A percentile compares a stretch with the other conserved stretches of the same genome.
Evolutionary conservation across 345 rosid genomes (phyloP).

Genomic region (Punica granatum): DNA sequence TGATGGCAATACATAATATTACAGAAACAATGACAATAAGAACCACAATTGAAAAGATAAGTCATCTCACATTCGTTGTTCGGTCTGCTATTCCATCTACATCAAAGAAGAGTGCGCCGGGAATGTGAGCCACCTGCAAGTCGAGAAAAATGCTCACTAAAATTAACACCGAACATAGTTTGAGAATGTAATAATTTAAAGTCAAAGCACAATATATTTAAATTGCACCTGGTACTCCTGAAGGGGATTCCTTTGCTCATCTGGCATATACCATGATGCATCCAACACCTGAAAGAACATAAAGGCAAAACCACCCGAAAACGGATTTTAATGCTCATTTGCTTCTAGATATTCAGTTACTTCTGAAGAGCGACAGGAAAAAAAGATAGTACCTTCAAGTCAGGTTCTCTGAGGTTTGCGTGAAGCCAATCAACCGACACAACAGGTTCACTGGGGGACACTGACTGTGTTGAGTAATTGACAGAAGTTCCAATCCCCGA

Average conservation of each 20-base stretch:
- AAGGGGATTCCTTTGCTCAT: constrained; percentile 92
- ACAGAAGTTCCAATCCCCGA: constrained; percentile 23
- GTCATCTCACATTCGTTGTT: constrained; percentile 51
- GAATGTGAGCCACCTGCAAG: constrained; percentile 90
- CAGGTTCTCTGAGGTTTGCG: constrained; percentile 65
- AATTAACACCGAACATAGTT: not conserved
- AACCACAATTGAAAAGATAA: not conserved
- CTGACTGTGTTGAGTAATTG: constrained; percentile 38
- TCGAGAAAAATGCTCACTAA: not conserved
- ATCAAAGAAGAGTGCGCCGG: constrained; percentile 93
- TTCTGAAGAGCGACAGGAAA: not conserved
- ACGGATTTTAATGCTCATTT: not conserved
- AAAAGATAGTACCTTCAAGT: constrained; percentile 55
- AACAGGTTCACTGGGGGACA: constrained; percentile 58
- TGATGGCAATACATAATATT: not conserved
- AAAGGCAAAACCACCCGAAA: not conserved
- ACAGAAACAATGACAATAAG: not conserved
- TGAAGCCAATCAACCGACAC: constrained; percentile 97
- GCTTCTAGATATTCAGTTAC: not conserved
- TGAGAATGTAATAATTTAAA: constrained; percentile 8
- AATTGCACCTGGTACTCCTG: constrained; percentile 87
- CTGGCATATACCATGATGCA: constrained; percentile 99
- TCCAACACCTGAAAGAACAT: constrained; percentile 60
- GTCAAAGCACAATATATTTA: constrained; percentile 1
- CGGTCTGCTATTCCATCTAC: constrained; percentile 90